A percentile compares a stretch with the other conserved stretches of the same genome.
These are phyloP conservation scores for Hyphopichia burtonii DNA, from an alignment of 1,139 yeast species.

Conservation along the genomic window DNA sequence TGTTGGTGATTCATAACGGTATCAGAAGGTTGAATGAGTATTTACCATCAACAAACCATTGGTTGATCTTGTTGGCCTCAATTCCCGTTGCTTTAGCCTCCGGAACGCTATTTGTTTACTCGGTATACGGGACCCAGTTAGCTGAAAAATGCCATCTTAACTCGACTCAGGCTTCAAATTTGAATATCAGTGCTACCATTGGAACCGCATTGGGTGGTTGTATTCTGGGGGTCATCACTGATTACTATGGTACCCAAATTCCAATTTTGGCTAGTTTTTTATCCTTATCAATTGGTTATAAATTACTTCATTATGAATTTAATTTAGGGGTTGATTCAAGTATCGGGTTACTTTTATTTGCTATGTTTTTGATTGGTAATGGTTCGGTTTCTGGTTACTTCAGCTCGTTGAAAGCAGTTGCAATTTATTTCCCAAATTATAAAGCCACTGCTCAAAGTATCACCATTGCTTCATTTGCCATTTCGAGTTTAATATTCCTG, in stretches of 20 bases:
- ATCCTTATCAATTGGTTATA: constrained; percentile 25
- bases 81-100: constrained; percentile 33
- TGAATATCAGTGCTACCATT: constrained; percentile 29
- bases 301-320: constrained; percentile 24
- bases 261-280: constrained; percentile 30
- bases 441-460: constrained; percentile 37
- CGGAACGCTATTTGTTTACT: constrained; percentile 34
- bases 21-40: constrained; percentile 18
- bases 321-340: constrained; percentile 16
- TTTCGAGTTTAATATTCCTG: constrained; percentile 30
- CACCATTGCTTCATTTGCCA: constrained; percentile 40
- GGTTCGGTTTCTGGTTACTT: constrained; percentile 37
- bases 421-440: constrained; percentile 29
- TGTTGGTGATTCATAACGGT: constrained; percentile 15
- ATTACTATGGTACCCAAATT: constrained; percentile 32
- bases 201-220: constrained; percentile 36
- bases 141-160: constrained; percentile 29
- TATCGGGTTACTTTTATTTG: constrained; percentile 16
- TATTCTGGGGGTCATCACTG: constrained; percentile 31
- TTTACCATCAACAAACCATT: constrained; percentile 27
- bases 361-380: constrained; percentile 33
- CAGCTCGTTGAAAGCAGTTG: constrained; percentile 34
- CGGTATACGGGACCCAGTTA: constrained; percentile 33
- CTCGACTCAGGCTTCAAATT: constrained; percentile 27
- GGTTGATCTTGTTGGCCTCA: constrained; percentile 24